phyloP scores from a whole-genome alignment of 129 eudicot genomes.

The Dittrichia graveolens region DNA sequence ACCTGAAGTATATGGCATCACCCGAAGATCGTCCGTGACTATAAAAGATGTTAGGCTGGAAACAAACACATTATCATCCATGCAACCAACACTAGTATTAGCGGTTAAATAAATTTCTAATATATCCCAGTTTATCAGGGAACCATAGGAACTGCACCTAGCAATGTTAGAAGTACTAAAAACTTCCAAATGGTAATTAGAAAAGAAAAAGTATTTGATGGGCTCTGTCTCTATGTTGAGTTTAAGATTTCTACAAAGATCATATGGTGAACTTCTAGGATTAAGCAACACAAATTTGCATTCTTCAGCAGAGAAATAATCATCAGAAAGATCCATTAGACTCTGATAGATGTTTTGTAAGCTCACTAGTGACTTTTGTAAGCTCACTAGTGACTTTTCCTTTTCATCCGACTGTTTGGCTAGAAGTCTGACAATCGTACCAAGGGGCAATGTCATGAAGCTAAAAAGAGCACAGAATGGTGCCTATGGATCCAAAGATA shows the following conservation, averaged over 20 bases:
- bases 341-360: constrained; percentile 19
- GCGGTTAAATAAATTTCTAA: rapidly evolving
- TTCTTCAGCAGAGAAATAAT: no score
- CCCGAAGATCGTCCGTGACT: constrained; percentile 29
- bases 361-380: constrained; percentile 29
- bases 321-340: no score
- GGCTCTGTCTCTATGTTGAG: constrained; percentile 21
- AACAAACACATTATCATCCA: constrained; percentile 30
- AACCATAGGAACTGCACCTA: constrained; percentile 28
- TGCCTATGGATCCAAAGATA: no score
- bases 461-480: constrained; percentile 45
- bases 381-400: constrained; percentile 29
- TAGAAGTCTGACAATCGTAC: constrained; percentile 31
- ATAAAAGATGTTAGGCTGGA: constrained; percentile 5
- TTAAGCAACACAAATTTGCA: no score
- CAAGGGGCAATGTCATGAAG: constrained; percentile 48
- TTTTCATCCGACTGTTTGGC: neutral
- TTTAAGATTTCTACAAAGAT: no score
- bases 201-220: neutral
- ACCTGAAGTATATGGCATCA: constrained; percentile 1
- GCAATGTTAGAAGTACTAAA: constrained; percentile 19
- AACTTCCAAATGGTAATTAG: neutral
- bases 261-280: no score
- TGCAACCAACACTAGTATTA: no score
- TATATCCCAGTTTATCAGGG: neutral